phyloP scores from a whole-genome alignment of 768 basidiomycete genomes.

The Boletus rubropictus region DNA sequence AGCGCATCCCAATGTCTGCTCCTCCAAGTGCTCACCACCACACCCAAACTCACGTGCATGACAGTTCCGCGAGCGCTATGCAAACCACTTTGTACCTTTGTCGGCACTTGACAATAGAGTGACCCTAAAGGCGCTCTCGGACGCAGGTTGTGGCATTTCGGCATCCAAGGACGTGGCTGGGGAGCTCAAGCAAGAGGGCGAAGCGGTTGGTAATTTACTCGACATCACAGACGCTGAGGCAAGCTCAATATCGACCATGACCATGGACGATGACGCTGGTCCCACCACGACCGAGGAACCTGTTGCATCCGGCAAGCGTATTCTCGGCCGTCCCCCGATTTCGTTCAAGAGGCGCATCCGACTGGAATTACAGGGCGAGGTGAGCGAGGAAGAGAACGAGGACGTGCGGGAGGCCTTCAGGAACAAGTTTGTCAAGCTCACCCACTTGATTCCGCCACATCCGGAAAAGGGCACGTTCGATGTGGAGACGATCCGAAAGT shows the following conservation, averaged over 20 bases:
- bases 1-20: slow-evolving; percentile 13
- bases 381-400: slow-evolving; percentile 15
- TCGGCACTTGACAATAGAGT: slow-evolving; percentile 35
- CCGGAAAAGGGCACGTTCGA: slow-evolving; percentile 84
- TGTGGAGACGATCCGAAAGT: slow-evolving; percentile 74
- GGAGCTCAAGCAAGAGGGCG: slow-evolving; percentile 13
- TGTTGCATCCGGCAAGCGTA: slow-evolving; percentile 3
- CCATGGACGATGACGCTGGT: slow-evolving; percentile 1
- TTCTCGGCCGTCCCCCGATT: slow-evolving; percentile 19
- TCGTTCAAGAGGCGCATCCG: slow-evolving; percentile 15
- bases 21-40: neutral
- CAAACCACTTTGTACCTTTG: slow-evolving; percentile 62
- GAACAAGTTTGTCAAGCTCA: slow-evolving; percentile 68
- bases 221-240: slow-evolving; percentile 34
- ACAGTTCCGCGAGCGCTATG: slow-evolving; percentile 76
- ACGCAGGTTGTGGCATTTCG: slow-evolving; percentile 42
- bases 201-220: slow-evolving; percentile 31
- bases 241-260: slow-evolving; percentile 28
- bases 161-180: slow-evolving; percentile 38
- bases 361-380: slow-evolving; percentile 1
- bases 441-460: slow-evolving; percentile 71
- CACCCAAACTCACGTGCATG: neutral
- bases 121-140: slow-evolving; percentile 37
- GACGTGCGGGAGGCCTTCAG: slow-evolving; percentile 23
- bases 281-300: slow-evolving; percentile 2